Conservation (phyloP, 2,329 filamentous ascomycete species). For the Coleophoma cylindrospora region DNA sequence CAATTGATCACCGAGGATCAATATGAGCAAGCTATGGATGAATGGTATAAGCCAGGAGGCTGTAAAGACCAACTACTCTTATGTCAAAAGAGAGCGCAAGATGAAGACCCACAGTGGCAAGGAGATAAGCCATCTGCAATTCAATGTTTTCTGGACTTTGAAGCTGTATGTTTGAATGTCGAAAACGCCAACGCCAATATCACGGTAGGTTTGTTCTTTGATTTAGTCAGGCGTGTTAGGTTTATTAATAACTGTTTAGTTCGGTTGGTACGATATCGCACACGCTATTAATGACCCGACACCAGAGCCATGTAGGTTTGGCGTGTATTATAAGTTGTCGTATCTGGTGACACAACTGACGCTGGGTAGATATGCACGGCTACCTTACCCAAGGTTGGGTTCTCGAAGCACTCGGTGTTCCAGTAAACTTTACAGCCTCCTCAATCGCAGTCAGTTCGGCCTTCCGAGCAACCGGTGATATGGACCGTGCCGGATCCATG, state of each 20-base stretch:
- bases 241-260: too few species aligned
- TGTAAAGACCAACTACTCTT: neutral
- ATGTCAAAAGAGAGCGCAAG: neutral
- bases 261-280: too few species aligned
- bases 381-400: constrained; percentile 24
- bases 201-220: too few species aligned
- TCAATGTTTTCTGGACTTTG: too few species aligned
- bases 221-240: too few species aligned
- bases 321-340: neutral
- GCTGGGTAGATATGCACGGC: too few species aligned
- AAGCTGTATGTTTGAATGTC: too few species aligned
- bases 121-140: neutral
- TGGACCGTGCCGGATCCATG: constrained; percentile 54
- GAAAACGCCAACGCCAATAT: too few species aligned
- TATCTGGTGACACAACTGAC: neutral
- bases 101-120: neutral
- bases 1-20: neutral
- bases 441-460: constrained; percentile 36
- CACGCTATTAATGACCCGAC: too few species aligned
- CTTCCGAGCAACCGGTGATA: constrained; percentile 47
- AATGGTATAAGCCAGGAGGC: neutral
- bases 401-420: constrained; percentile 52
- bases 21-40: neutral
- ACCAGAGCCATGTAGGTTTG: too few species aligned
- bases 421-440: constrained; percentile 47